Percentiles rank a stretch among this genome's conserved stretches.
Evolutionary conservation across 768 basidiomycete species (phyloP).

Genomic region (Zangia roseola): DNA sequence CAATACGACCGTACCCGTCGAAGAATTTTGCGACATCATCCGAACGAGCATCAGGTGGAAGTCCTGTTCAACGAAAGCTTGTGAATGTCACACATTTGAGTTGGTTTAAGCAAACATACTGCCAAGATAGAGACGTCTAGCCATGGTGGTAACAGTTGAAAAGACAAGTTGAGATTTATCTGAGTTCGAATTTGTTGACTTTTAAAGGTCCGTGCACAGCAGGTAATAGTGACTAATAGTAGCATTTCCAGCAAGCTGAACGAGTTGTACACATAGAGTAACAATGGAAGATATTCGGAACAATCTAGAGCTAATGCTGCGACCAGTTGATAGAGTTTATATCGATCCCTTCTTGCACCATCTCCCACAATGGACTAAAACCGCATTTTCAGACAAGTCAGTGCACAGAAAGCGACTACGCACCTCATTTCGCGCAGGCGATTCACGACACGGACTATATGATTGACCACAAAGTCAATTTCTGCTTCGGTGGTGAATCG

Average conservation of each 20-base stretch:
- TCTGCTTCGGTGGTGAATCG: conserved; percentile 98
- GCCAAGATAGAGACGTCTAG: conserved; percentile 83
- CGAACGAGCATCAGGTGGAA: conserved; percentile 79
- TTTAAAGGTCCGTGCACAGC: conserved; percentile 33
- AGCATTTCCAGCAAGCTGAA: conserved; percentile 1
- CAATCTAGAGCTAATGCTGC: conserved; percentile 40
- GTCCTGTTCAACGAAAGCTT: conserved; percentile 43
- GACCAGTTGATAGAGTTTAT: conserved; percentile 95
- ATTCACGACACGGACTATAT: conserved; percentile 85
- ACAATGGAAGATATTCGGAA: conserved; percentile 4
- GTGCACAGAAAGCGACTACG: conserved; percentile 16
- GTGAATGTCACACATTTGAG: conserved; percentile 8
- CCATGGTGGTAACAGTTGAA: conserved; percentile 52
- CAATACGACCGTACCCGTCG: conserved; percentile 83
- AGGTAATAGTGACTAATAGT: background rate
- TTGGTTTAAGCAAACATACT: conserved; percentile 44
- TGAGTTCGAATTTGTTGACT: conserved; percentile 31
- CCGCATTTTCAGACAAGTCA: conserved; percentile 9
- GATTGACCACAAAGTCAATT: conserved; percentile 88
- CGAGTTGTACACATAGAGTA: conserved; percentile 13
- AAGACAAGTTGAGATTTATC: conserved; percentile 24
- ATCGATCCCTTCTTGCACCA: conserved; percentile 99
- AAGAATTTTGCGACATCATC: conserved; percentile 89
- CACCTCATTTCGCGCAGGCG: conserved; percentile 92
- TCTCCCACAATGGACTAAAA: conserved; percentile 92